Evolutionary conservation across 208 protist genomes (phyloP).

Genomic region (Angomonas desouzai): DNA sequence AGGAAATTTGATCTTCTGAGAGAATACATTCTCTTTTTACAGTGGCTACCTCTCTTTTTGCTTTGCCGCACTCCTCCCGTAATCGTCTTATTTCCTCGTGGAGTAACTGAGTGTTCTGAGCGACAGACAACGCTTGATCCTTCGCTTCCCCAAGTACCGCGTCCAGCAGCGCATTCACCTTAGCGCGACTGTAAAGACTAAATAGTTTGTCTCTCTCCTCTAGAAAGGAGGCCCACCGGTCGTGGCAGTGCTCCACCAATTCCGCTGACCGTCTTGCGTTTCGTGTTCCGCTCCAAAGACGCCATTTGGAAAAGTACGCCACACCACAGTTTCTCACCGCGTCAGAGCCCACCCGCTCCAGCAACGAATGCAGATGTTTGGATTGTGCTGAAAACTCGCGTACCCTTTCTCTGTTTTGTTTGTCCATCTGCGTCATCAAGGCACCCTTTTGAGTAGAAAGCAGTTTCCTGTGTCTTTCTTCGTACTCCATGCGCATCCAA

Average conservation of each 20-base stretch:
- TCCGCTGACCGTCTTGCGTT: not conserved
- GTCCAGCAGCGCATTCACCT: not conserved
- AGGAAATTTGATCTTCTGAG: conserved; percentile 1
- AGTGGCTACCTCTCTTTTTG: not conserved
- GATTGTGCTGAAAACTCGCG: not conserved
- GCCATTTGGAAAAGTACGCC: not conserved
- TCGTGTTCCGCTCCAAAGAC: not conserved
- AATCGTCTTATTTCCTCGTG: not conserved
- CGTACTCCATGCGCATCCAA: not conserved
- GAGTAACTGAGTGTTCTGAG: not conserved
- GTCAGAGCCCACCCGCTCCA: not conserved
- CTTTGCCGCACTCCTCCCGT: not conserved
- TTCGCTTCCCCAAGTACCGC: not conserved
- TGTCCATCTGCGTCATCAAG: not conserved
- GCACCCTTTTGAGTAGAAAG: not conserved
- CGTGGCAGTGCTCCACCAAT: not conserved
- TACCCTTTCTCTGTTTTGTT: not conserved
- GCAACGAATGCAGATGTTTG: not conserved
- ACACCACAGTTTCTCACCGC: not conserved
- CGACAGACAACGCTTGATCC: not conserved
- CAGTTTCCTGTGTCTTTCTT: not conserved
- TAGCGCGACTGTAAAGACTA: not conserved
- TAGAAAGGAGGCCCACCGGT: not conserved
- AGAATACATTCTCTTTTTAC: not conserved
- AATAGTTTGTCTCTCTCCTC: not conserved